Conservation (phyloP, 306 rosid genomes). For the Fragaria nilgerrensis region DNA sequence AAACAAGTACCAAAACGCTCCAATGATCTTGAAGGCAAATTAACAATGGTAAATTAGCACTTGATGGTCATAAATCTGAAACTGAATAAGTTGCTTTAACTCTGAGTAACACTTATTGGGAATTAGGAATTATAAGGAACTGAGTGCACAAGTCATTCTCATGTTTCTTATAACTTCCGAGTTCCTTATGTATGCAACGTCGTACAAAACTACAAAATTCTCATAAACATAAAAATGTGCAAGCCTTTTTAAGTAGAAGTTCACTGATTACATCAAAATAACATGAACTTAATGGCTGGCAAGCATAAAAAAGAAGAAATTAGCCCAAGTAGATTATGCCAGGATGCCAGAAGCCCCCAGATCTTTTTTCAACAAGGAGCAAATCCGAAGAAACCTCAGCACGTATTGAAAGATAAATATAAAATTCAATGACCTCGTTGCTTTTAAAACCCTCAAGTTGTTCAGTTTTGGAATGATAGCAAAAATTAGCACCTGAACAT, state of each 20-base stretch:
- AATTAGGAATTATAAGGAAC: too few species aligned
- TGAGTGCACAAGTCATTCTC: too few species aligned
- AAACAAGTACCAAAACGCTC: constrained; percentile 22
- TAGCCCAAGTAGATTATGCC: constrained; percentile 20
- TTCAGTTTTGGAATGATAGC: not conserved
- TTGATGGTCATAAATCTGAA: not conserved
- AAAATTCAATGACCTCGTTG: constrained; percentile 8
- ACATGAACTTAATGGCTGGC: constrained; percentile 24
- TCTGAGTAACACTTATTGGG: too few species aligned
- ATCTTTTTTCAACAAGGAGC: constrained; percentile 7
- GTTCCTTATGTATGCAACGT: too few species aligned
- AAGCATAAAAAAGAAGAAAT: constrained; percentile 24
- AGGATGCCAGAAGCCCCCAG: constrained; percentile 10
- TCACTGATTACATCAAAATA: too few species aligned
- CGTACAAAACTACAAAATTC: too few species aligned
- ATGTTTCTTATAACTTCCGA: too few species aligned
- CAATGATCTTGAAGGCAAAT: constrained; percentile 8
- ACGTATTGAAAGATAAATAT: constrained; percentile 23
- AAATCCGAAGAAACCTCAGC: constrained; percentile 24
- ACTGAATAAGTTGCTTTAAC: not conserved
- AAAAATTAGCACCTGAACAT: constrained; percentile 23
- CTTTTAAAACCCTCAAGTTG: not conserved
- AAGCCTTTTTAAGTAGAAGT: too few species aligned
- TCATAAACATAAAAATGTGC: too few species aligned
- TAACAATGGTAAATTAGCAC: not conserved